phyloP scores from a whole-genome alignment of 1,284 basidiomycete genomes.

The Tilletiopsis washingtonensis region DNA sequence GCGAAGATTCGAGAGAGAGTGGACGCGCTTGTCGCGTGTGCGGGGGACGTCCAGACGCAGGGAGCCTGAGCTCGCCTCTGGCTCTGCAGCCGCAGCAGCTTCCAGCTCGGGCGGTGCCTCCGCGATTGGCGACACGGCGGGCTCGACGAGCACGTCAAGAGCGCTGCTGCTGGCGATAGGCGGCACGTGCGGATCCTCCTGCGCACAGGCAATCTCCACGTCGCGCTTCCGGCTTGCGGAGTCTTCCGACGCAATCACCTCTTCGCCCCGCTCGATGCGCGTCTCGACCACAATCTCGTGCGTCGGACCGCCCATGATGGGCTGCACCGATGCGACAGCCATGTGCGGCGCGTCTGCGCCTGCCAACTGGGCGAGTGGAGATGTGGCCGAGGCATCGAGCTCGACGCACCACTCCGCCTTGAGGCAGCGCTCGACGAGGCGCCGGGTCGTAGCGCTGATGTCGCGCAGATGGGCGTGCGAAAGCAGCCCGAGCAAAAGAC shows the following conservation, averaged over 20 bases:
- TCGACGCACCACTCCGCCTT: constrained; percentile 71
- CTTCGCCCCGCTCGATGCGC: neutral
- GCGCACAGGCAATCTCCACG: neutral
- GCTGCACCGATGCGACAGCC: neutral
- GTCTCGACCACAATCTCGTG: neutral
- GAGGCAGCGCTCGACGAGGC: constrained; percentile 86
- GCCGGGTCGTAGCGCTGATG: constrained; percentile 67
- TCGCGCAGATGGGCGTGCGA: constrained; percentile 64
- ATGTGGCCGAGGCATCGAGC: constrained; percentile 11
- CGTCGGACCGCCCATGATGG: neutral
- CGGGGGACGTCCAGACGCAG: neutral
- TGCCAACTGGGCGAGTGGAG: neutral
- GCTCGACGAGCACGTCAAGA: neutral
- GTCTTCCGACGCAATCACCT: neutral
- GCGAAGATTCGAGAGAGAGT: no score
- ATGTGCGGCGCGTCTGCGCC: neutral
- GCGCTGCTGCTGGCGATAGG: neutral
- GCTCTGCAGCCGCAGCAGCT: neutral
- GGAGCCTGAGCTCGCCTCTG: neutral
- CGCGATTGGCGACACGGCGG: neutral
- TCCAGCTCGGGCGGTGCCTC: no score
- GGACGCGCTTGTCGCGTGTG: no score
- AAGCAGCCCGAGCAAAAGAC: constrained; percentile 70
- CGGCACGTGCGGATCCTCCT: neutral
- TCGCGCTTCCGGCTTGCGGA: neutral